Base-by-base conservation (phyloP, 257 asterid species). In the Solanum dulcamara region DNA sequence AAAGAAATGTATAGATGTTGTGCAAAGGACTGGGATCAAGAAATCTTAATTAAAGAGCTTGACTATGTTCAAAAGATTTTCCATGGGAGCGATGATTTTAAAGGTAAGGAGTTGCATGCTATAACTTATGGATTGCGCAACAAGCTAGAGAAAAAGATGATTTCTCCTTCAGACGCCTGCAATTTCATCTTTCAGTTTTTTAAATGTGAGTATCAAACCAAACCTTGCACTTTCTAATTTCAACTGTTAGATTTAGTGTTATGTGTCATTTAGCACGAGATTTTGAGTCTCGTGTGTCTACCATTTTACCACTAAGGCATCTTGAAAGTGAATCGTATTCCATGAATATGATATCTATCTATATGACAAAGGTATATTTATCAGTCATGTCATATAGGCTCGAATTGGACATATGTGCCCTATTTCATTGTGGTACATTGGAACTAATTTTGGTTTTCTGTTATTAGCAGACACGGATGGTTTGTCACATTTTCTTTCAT, bases 131-230 rank as follows among this genome's bases (percentile, higher is more conserved):
- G 93, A 86, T 85, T 94, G 94, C 89, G 92, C 6, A 68, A 85
- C 83, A 94, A 93, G 91, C 90, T 96, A 77, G 91, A 87, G 85
- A 92, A 88, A 87, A 94, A 92, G 89, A 88, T 83, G 68, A 85
- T 92, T 79, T 90, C 94, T 77, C 95, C 99, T 87, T 88, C 91
- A 30, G 98, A 96, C 88, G 97, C 90, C 81, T 95, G 98, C 96
- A 87, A 17, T 84, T 83, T 90, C 70, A 90, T 96, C 87, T 91
- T 90, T 38, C 95, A 90, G 10, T 95, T 94, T 86, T 96, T 96
- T 85, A 88, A 89, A 85, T 87, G 99, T 96, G 92, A 67, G 44
- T 67, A 1, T 1, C 40, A 66, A 64, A 28, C 20, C 72, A 28
- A 59, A 30, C 3, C 74, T 0, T 30, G 30, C 30, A 8, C 35